phyloP scores from a whole-genome alignment of 2,329 filamentous ascomycete genomes.

The Phyllosticta citrichinensis region DNA sequence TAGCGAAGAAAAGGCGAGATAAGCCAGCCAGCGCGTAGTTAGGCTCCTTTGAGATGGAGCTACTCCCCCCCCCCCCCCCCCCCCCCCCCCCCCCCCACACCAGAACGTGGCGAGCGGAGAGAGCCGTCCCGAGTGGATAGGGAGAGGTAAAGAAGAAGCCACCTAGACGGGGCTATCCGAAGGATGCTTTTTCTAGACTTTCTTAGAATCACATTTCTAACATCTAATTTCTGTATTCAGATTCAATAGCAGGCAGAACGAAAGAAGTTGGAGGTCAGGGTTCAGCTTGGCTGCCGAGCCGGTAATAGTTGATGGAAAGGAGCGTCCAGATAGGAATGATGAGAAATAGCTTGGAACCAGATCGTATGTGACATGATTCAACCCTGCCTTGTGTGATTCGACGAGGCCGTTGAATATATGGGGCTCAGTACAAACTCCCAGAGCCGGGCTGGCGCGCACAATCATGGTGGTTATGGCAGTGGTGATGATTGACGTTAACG shows the following conservation, averaged over 20 bases:
- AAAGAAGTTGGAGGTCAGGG: not conserved
- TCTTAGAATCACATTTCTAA: not conserved
- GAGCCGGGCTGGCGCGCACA: not conserved
- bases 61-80: not conserved
- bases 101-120: not conserved
- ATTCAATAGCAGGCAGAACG: not conserved
- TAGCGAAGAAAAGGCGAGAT: not conserved
- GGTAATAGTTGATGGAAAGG: not conserved
- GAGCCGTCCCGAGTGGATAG: not conserved
- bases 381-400: not conserved
- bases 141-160: not conserved
- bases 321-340: not conserved
- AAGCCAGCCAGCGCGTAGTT: not conserved
- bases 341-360: not conserved
- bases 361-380: not conserved
- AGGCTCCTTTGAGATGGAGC: not conserved
- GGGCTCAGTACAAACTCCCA: not conserved
- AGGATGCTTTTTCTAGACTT: not conserved
- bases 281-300: not conserved
- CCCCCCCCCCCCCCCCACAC: not conserved
- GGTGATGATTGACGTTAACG: not conserved
- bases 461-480: not conserved
- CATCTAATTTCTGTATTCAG: not conserved
- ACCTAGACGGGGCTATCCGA: not conserved
- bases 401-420: not conserved